phyloP scores from a whole-genome alignment of 208 protist species.

The Trypanosoma mega region DNA sequence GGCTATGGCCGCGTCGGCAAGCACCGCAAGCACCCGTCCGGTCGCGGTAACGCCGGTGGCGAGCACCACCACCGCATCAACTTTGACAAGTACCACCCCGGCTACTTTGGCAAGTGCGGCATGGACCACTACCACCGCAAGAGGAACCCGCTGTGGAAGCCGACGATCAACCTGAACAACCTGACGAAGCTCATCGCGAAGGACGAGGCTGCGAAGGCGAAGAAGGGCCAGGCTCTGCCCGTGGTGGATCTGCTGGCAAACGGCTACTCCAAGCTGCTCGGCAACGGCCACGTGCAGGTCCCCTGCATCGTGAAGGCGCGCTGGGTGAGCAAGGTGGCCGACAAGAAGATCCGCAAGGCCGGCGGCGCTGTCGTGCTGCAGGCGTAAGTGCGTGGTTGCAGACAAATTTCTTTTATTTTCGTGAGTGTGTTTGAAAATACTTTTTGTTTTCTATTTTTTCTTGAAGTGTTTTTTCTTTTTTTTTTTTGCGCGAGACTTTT shows the following conservation, averaged over 20 bases:
- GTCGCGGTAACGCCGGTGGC: constrained; percentile 99
- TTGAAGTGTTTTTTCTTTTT: background rate
- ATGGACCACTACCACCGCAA: constrained; percentile 98
- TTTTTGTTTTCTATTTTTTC: constrained; percentile 15
- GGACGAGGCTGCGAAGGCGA: constrained; percentile 76
- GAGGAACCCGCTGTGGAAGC: constrained; percentile 93
- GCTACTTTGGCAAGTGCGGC: constrained; percentile 99
- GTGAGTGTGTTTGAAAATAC: background rate
- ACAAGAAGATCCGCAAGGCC: constrained; percentile 99
- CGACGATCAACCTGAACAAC: constrained; percentile 99
- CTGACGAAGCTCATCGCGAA: constrained; percentile 97
- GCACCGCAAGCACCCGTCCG: constrained; percentile 99
- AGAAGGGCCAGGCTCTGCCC: constrained; percentile 90
- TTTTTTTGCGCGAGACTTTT: background rate
- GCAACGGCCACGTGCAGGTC: constrained; percentile 97
- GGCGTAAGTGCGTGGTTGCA: constrained; percentile 78
- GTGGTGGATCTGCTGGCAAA: constrained; percentile 97
- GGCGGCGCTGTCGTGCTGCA: constrained; percentile 98
- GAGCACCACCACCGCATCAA: constrained; percentile 99
- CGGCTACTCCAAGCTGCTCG: constrained; percentile 99
- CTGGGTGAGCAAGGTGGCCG: constrained; percentile 98
- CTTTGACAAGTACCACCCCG: constrained; percentile 99
- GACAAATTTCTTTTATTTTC: background rate
- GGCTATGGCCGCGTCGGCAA: constrained; percentile 97
- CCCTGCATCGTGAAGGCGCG: constrained; percentile 99